Evolutionary conservation across 2,329 filamentous ascomycete genomes (phyloP), one percentile per base, ranked within the genome.

Genomic region (Xylariaceae sp.): DNA sequence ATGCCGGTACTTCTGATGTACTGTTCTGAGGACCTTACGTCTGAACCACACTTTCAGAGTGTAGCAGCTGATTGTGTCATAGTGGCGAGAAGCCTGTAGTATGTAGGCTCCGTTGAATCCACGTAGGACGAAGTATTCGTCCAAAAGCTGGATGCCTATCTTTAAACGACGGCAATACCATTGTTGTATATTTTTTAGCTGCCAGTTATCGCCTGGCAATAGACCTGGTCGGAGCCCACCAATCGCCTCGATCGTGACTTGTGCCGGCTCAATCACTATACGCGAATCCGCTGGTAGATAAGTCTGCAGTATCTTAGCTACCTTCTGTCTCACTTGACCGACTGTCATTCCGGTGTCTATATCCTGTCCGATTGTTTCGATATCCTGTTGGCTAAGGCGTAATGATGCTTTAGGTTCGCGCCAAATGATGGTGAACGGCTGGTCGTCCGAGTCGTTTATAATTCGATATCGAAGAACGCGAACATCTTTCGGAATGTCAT

Each of bases 111-210:
- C 59, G 31, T 64, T 63, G n/a, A 62, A 53, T 2, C 65, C 65
- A 10, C 47, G 56, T 12, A 70, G 42, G 9, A 68, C 46, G 30
- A 68, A 52, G 30, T 63, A 68, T 4, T 55, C 45, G 2, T 49
- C 41, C 11, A 39, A 27, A 0, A 53, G 55, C 12, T 47, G 50
- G 15, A 69, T 19, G 36, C 62, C 53, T 27, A 69, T 54, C 9
- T 51, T 42, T n/a, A 71, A 48, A 50, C 62, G 58, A 2, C 62
- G 62, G 42, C 64, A 69, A 14, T 68, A 56, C 68, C 67, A 70
- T 9, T 45, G 42, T 18, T 48, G 44, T 35, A 66, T 47, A 19
- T 61, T 61, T 10, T 55, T 50, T 3, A 58, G 51, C 33, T 64
- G 59, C 69, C 69, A 71, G 42, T 54, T 57, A 19, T 63, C 59